phyloP scores from a whole-genome alignment of 1,284 basidiomycete species.

The Ganoderma leucocontextum region DNA sequence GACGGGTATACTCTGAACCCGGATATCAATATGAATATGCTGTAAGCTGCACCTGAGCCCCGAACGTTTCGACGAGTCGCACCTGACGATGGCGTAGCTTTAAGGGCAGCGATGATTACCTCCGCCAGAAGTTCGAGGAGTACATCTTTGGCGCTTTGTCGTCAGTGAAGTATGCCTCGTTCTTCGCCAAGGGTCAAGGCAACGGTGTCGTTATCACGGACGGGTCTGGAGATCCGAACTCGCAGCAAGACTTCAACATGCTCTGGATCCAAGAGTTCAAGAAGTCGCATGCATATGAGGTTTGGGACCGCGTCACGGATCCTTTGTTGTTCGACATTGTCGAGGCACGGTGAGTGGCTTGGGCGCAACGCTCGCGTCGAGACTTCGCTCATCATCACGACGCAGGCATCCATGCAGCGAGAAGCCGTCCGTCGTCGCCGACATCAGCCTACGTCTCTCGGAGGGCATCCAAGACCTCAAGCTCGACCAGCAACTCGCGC shows the following conservation, averaged over 20 bases:
- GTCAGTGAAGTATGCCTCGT: conserved; percentile 89
- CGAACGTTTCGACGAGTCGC: background rate
- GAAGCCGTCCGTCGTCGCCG: conserved; percentile 87
- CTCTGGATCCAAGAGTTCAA: conserved; percentile 88
- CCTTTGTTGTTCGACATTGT: conserved; percentile 91
- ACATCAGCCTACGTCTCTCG: conserved; percentile 86
- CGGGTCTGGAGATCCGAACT: conserved; percentile 59
- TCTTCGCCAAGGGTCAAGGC: conserved; percentile 70
- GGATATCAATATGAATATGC: conserved; percentile 62
- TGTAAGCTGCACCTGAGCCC: conserved; percentile 52
- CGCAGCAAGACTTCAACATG: conserved; percentile 81
- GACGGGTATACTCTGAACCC: conserved; percentile 73
- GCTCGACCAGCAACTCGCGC: conserved; percentile 88
- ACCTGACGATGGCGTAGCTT: conserved; percentile 58
- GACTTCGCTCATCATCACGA: background rate
- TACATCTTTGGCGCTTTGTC: conserved; percentile 84
- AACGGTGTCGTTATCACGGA: conserved; percentile 71
- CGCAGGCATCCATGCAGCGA: conserved; percentile 87
- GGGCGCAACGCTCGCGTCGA: background rate
- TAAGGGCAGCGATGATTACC: conserved; percentile 92
- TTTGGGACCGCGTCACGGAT: conserved; percentile 91
- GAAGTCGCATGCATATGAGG: conserved; percentile 82
- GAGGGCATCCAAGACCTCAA: conserved; percentile 93
- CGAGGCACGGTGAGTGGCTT: conserved; percentile 75
- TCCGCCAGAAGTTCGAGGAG: conserved; percentile 89